phyloP scores from a whole-genome alignment of 208 protist genomes.

The Trichomonas gallinae region DNA sequence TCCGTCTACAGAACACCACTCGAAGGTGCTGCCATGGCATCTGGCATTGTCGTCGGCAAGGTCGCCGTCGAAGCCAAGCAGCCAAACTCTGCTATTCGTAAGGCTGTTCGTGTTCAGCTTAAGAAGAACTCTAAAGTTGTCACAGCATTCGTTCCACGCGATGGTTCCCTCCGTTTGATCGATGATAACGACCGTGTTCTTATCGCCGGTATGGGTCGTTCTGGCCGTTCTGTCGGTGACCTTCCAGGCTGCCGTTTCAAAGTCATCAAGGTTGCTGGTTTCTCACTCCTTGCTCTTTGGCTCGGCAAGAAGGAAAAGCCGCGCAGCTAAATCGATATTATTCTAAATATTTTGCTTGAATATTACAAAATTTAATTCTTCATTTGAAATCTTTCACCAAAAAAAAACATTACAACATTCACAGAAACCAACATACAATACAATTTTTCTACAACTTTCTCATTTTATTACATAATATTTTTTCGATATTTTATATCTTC shows the following conservation, averaged over 20 bases:
- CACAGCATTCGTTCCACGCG: constrained; percentile 95
- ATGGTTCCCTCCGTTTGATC: constrained; percentile 96
- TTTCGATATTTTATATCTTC: too few relatives aligned
- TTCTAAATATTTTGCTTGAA: neutral
- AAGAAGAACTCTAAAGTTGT: constrained; percentile 99
- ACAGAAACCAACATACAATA: too few relatives aligned
- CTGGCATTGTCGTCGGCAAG: neutral
- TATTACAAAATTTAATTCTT: too few relatives aligned
- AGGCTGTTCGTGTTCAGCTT: constrained; percentile 98
- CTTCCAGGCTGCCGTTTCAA: constrained; percentile 97
- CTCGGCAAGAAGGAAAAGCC: constrained; percentile 97
- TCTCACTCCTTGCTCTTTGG: constrained; percentile 87
- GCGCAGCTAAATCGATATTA: constrained; percentile 60
- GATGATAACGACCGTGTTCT: constrained; percentile 77
- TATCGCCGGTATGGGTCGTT: constrained; percentile 57
- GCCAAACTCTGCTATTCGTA: constrained; percentile 99
- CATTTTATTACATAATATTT: too few relatives aligned
- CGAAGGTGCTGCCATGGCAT: neutral
- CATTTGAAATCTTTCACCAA: too few relatives aligned
- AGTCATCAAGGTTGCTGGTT: constrained; percentile 91
- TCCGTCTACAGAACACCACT: neutral
- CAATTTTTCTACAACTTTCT: too few relatives aligned
- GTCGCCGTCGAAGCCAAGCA: constrained; percentile 97
- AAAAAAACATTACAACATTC: too few relatives aligned
- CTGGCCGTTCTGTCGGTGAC: constrained; percentile 97